Percentiles rank a stretch among this genome's conserved stretches.
These are phyloP conservation scores for Lachnellula occidentalis DNA, from an alignment of 2,329 filamentous ascomycete species.

Conservation along the genomic window DNA sequence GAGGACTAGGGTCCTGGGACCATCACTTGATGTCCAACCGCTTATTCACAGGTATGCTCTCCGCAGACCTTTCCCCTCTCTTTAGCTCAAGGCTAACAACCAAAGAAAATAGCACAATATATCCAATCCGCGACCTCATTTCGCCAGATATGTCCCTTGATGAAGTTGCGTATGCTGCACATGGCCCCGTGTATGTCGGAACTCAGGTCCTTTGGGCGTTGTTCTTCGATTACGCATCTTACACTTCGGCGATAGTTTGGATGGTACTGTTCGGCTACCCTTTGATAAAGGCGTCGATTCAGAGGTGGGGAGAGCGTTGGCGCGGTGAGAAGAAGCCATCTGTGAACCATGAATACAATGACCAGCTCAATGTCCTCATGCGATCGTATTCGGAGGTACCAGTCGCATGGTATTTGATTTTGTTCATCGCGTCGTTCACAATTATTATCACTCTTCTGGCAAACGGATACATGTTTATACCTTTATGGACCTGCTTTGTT, in stretches of 20 bases:
- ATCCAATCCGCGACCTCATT: slow-evolving; percentile 33
- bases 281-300: slow-evolving; percentile 41
- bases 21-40: slow-evolving; percentile 54
- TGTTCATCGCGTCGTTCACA: slow-evolving; percentile 46
- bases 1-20: slow-evolving; percentile 46
- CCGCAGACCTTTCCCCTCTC: background rate
- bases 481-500: slow-evolving; percentile 55
- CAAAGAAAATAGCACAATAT: slow-evolving; percentile 31
- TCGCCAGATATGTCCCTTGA: slow-evolving; percentile 30
- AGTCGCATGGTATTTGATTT: slow-evolving; percentile 49
- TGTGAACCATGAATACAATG: slow-evolving; percentile 51
- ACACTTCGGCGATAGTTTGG: slow-evolving; percentile 54
- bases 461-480: slow-evolving; percentile 50
- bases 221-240: slow-evolving; percentile 57
- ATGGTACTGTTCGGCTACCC: slow-evolving; percentile 49
- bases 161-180: slow-evolving; percentile 40
- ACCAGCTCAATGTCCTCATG: slow-evolving; percentile 54
- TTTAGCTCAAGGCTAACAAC: slow-evolving; percentile 1
- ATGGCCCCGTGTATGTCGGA: slow-evolving; percentile 53
- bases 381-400: slow-evolving; percentile 54
- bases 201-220: slow-evolving; percentile 52
- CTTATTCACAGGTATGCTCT: slow-evolving; percentile 41
- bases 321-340: slow-evolving; percentile 27
- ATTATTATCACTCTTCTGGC: slow-evolving; percentile 47
- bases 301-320: slow-evolving; percentile 38